These are phyloP conservation scores for Cyberlindnera euphorbiiphila DNA, from an alignment of 805 yeast genomes.

Conservation along the genomic window DNA sequence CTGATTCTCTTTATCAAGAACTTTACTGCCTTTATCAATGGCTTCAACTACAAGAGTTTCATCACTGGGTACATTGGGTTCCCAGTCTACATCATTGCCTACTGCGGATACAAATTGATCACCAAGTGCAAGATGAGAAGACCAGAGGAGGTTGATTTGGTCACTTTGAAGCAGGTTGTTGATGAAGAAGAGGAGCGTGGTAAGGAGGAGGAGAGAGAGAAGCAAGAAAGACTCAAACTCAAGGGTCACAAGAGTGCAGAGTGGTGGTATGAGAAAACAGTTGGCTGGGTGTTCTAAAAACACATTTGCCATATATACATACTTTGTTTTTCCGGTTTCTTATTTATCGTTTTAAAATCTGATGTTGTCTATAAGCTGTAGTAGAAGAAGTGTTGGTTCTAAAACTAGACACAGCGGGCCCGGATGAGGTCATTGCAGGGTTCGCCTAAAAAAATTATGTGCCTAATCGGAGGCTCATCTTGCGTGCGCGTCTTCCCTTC, in stretches of 20 bases:
- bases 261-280: slow-evolving; percentile 44
- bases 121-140: slow-evolving; percentile 45
- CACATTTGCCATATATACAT: not conserved
- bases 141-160: slow-evolving; percentile 59
- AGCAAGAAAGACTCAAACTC: slow-evolving; percentile 21
- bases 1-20: slow-evolving; percentile 59
- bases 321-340: too few relatives aligned
- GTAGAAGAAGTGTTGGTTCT: too few relatives aligned
- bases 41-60: slow-evolving; percentile 57
- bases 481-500: too few relatives aligned
- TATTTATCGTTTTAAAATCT: too few relatives aligned
- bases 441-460: too few relatives aligned
- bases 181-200: slow-evolving; percentile 29
- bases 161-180: slow-evolving; percentile 44
- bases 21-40: slow-evolving; percentile 63
- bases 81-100: slow-evolving; percentile 55
- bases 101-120: slow-evolving; percentile 56
- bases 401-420: too few relatives aligned
- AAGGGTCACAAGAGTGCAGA: slow-evolving; percentile 28
- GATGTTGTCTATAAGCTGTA: too few relatives aligned
- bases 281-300: slow-evolving; percentile 46
- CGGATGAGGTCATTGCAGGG: too few relatives aligned
- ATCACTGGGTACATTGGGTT: slow-evolving; percentile 63
- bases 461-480: too few relatives aligned
- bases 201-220: slow-evolving; percentile 26